Evolutionary conservation across 352 stramenopile genomes (phyloP), one percentile per base, ranked within the genome.

Genomic region (Halophytophthora polymorphica): DNA sequence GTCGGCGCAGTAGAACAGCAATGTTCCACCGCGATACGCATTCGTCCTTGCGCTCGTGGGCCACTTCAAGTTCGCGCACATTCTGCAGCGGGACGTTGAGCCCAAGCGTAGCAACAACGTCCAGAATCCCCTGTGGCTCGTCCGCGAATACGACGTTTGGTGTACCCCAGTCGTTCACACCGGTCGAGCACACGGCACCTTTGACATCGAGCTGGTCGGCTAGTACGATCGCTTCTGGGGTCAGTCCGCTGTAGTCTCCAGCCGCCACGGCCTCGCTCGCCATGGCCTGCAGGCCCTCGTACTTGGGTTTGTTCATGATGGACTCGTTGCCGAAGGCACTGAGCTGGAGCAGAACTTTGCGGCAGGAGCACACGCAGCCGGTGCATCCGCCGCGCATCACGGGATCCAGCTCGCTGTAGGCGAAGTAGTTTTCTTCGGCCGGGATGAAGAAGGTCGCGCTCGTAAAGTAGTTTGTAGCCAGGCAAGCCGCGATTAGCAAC

Each of bases 291-390:
- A 44, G 21, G 11, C 42, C 12, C 23, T 52, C 45, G n/a, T 43
- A 36, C 21, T 18, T n/a, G 6, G 44, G 44, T 13, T 50, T 50
- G 18, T 18, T 50, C 44, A 50, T 50, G 10, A 50, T n/a, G 3
- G 31, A n/a, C 38, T 68, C 21, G 43, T 68, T 12, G 43, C 70
- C 25, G 8, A 31, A 31, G 4, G 8, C 25, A 8, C 25, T 31
- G 25, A 19, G 40, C 23, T 34, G 25, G 12, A 46, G 19, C 12
- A 46, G 31, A 11, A 34, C 40, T 2, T 34, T 46, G 40, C 17
- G 19, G 21, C 40, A 46, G 12, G 19, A 21, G 18, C 17, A 34
- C 19, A 34, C 15, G 23, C 40, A 46, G 21, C 13, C 17, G 1
- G 21, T 4, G 17, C 40, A 46, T 13, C 40, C 40, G 15, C 40